phyloP scores from a whole-genome alignment of 2,329 filamentous ascomycete species.

The Blumeriella jaapii region DNA sequence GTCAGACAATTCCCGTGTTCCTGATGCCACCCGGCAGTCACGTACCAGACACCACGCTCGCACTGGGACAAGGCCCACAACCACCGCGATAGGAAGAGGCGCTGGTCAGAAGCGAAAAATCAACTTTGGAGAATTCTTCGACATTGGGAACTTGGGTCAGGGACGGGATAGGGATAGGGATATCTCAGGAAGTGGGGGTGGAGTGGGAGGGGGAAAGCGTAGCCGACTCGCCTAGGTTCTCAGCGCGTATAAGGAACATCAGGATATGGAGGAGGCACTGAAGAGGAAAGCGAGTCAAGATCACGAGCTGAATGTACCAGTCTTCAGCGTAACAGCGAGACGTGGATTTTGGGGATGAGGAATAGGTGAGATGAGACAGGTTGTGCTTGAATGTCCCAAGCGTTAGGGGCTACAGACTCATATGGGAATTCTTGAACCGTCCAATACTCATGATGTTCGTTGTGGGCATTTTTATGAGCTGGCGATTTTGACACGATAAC shows the following conservation, averaged over 20 bases:
- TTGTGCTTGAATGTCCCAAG: too few species aligned
- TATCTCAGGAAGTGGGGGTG: constrained; percentile 16
- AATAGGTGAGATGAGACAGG: too few species aligned
- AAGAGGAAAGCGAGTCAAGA: too few species aligned
- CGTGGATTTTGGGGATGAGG: too few species aligned
- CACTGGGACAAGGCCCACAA: constrained; percentile 14
- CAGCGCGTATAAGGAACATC: neutral
- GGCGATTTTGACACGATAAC: too few species aligned
- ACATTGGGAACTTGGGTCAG: constrained; percentile 50
- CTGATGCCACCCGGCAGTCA: constrained; percentile 22
- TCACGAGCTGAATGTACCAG: too few species aligned
- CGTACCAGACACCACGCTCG: constrained; percentile 23
- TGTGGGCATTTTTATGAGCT: too few species aligned
- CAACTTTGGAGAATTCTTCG: constrained; percentile 65
- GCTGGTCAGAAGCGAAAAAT: constrained; percentile 63
- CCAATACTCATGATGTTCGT: too few species aligned
- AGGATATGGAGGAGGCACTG: neutral
- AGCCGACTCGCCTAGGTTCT: constrained; percentile 23
- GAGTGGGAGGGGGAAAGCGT: constrained; percentile 28
- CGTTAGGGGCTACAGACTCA: too few species aligned
- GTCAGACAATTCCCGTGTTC: constrained; percentile 34
- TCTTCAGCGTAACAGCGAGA: too few species aligned
- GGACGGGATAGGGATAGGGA: constrained; percentile 41
- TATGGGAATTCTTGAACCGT: too few species aligned
- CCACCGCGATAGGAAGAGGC: constrained; percentile 42